Conservation (phyloP, 139 green algal genomes). For the Micromonas commoda region DNA sequence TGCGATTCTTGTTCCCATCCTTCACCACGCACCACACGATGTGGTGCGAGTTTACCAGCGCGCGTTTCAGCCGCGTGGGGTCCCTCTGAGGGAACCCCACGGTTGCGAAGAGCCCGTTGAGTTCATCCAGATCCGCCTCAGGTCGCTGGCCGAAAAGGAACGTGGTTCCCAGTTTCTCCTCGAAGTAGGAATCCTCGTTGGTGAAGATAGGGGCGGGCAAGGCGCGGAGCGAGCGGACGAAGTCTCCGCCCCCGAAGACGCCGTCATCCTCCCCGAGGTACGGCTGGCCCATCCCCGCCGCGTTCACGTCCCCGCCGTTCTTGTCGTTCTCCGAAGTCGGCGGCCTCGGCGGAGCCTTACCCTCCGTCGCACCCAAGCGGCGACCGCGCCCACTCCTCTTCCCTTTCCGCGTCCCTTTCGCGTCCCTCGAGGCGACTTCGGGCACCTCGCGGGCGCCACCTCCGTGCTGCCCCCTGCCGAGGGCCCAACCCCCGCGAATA, state of each 20-base stretch:
- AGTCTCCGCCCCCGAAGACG: neutral
- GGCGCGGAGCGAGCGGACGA: neutral
- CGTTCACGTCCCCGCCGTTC: too few relatives aligned
- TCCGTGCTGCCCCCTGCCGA: too few relatives aligned
- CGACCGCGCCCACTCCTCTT: too few relatives aligned
- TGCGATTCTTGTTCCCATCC: neutral
- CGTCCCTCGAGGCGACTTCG: too few relatives aligned
- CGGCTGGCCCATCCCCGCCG: neutral
- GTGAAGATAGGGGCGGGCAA: neutral
- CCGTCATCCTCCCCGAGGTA: neutral
- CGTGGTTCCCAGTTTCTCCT: neutral
- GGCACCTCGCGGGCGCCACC: too few relatives aligned
- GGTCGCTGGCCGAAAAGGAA: neutral
- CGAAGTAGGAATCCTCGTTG: neutral
- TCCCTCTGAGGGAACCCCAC: slow-evolving; percentile 2
- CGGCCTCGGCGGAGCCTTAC: too few relatives aligned
- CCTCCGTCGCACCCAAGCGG: too few relatives aligned
- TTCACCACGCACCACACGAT: neutral
- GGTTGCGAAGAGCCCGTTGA: slow-evolving; percentile 9
- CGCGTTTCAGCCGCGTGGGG: neutral
- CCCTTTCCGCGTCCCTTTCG: too few relatives aligned
- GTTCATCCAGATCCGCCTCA: neutral
- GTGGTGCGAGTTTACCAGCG: neutral
- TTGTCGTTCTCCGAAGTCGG: too few relatives aligned
- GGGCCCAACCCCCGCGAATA: too few relatives aligned